phyloP scores from a whole-genome alignment of 176 grass and related monocot genomes.

The Melocanna baccifera region DNA sequence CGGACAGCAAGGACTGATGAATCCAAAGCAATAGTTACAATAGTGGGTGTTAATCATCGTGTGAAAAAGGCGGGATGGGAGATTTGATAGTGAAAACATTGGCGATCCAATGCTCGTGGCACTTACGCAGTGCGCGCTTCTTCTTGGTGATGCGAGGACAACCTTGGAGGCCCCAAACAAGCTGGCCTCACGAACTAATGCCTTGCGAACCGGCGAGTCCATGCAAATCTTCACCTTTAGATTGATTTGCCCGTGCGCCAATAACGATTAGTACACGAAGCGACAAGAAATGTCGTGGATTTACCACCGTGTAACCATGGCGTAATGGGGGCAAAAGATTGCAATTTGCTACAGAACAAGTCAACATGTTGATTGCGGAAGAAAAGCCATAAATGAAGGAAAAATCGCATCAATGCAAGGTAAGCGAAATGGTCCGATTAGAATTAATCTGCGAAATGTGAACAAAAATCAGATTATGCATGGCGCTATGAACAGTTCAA shows the following conservation, averaged over 20 bases:
- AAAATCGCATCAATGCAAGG: neutral
- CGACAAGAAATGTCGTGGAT: neutral
- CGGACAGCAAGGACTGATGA: conserved; percentile 50
- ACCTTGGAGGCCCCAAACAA: conserved; percentile 63
- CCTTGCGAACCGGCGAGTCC: conserved; percentile 66
- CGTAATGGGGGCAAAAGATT: neutral
- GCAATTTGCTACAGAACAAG: neutral
- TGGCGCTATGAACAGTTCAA: neutral
- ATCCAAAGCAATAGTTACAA: conserved; percentile 11
- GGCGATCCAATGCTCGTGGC: conserved; percentile 10
- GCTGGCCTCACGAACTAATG: conserved; percentile 68
- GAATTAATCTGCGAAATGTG: neutral
- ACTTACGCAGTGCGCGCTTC: conserved; percentile 55
- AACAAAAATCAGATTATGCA: neutral
- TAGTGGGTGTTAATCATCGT: neutral
- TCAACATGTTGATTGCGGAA: neutral
- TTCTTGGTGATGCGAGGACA: conserved; percentile 64
- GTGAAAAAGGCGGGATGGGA: neutral
- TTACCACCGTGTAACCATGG: neutral
- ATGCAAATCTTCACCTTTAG: conserved; percentile 93
- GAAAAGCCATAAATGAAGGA: conserved; percentile 25
- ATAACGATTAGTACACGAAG: neutral
- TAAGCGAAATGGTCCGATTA: neutral
- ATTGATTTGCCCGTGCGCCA: conserved; percentile 52
- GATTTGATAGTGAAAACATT: conserved; percentile 13